Evolutionary conservation across 495 filamentous ascomycete species (phyloP), one percentile per base, ranked within the genome.

Genomic region (Bryoglossum gracile): DNA sequence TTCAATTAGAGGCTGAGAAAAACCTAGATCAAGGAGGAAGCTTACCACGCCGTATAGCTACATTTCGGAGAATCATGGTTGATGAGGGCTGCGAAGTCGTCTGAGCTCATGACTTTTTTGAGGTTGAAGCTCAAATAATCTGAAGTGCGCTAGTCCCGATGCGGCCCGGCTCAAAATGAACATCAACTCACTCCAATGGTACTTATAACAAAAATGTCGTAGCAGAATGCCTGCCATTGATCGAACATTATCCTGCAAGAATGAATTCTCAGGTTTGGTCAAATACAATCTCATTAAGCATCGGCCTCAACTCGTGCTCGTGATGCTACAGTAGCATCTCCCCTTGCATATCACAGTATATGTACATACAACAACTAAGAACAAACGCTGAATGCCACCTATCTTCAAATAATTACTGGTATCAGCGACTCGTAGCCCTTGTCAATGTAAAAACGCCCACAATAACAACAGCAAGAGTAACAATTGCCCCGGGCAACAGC

Each of bases 381-480:
- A 13, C 16, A 48, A 57, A 52, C 38, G 42, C 44, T 43, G 34
- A 32, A 46, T 26, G 34, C 46, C 42, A 38, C 51, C 48, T 53
- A 57, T 56, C 24, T 24, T 52, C 41, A 53, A 32, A 35, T 30
- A 33, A 42, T 50, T 36, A 14, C 10, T 43, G 18, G 4, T 17
- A 41, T 25, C 68, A 89, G 61, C 82, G 74, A 50, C 75, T 81
- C 17, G 78, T 84, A 34, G 81, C 70, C 45, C 92, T 81, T 48
- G 88, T 83, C 56, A 97, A 74, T n/a, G 87, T 77, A 71, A 98
- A 98, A 17, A 96, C 91, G 41, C 83, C 89, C 14, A 87, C 76
- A 69, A 99, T 95, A 17, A 94, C 89, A 16, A 92, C 89, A 6
- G 92, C 94, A 55, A 99, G 66, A 9, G 88, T 88, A n/a, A 88